Base-by-base conservation (phyloP, 2,329 filamentous ascomycete genomes). In the Hypoxylon sp. region DNA sequence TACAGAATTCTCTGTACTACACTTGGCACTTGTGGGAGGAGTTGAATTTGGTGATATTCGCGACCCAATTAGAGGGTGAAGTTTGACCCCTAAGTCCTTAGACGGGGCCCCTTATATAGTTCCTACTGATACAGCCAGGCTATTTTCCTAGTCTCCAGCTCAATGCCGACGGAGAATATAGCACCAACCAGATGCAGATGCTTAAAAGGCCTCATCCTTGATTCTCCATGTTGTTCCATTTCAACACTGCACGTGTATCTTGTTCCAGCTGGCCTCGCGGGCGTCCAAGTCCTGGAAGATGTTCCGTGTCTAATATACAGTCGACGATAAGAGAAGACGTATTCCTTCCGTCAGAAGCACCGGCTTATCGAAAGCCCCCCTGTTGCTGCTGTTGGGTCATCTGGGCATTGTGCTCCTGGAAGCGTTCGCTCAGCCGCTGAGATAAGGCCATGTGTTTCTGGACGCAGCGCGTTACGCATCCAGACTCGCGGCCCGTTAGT, bases 401-500 rank as follows among this genome's bases (percentile, higher is more conserved):
- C 73, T 85, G 84, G 68, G 83, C 82, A 70, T 89, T 90, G 76
- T 89, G 85, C 79, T 90, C 88, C 77, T 88, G 86, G 87, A 98
- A 99, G 69, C 96, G 89, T 81, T 97, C 92, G 75, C 93, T 93
- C 74, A 99, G 85, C 65, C 96, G 90, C 81, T 96, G 93, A 70
- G 93, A 93, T 69, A 91, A 91, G 80, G 96, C 96, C 85, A 98
- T 90, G 81, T 93, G 93, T 85, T 99, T 99, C 82, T 96, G 91
- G 67, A 98, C 94, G 81, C 96, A 99, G 75, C 93, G 92, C 82
- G 93, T 90, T 75, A 98, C 89, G 83, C 96, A 99, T 79, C 92
- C 91, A 76, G 92, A 91, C 83, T 99, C 96, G 78, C 93, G 91
- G 72, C 89, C 87, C 69, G 92, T 91, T 71, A 99, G 88, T 50